phyloP scores from a whole-genome alignment of 306 rosid species.

The Cicer cuneatum region DNA sequence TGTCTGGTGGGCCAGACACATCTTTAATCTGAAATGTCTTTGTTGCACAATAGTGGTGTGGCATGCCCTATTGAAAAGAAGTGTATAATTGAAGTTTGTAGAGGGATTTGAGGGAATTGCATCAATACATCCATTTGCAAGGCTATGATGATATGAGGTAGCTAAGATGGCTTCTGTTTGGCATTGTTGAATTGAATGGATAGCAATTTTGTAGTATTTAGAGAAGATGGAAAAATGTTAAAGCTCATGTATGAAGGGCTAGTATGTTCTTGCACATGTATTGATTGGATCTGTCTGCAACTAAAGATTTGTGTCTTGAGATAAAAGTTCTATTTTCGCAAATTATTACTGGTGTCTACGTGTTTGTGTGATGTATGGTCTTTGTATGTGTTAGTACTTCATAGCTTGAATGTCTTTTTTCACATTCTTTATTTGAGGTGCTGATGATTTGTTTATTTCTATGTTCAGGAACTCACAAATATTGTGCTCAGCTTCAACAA shows the following conservation, averaged over 20 bases:
- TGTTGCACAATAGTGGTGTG: neutral
- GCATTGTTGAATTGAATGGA: neutral
- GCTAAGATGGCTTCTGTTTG: neutral
- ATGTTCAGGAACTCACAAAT: conserved; percentile 58
- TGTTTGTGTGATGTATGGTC: no score
- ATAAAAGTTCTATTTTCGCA: neutral
- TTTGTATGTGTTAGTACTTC: no score
- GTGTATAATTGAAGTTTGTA: conserved; percentile 11
- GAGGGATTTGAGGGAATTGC: conserved; percentile 16
- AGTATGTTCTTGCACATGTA: neutral
- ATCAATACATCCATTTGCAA: neutral
- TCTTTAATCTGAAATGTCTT: no score
- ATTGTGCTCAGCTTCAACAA: conserved; percentile 63
- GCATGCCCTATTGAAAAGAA: neutral
- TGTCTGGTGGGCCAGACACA: no score
- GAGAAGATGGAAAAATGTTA: conserved; percentile 8
- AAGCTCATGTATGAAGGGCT: conserved; percentile 4
- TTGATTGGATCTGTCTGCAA: neutral
- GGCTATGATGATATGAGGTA: neutral
- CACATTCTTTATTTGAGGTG: conserved; percentile 21
- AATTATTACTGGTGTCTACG: no score
- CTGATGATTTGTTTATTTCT: conserved; percentile 36
- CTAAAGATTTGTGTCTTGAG: conserved; percentile 2
- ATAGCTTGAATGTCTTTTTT: conserved; percentile 13
- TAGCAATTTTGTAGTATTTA: neutral